Percentiles rank a stretch among this genome's conserved stretches.
phyloP scores from a whole-genome alignment of 2,329 filamentous ascomycete species.

The Talaromyces islandicus region DNA sequence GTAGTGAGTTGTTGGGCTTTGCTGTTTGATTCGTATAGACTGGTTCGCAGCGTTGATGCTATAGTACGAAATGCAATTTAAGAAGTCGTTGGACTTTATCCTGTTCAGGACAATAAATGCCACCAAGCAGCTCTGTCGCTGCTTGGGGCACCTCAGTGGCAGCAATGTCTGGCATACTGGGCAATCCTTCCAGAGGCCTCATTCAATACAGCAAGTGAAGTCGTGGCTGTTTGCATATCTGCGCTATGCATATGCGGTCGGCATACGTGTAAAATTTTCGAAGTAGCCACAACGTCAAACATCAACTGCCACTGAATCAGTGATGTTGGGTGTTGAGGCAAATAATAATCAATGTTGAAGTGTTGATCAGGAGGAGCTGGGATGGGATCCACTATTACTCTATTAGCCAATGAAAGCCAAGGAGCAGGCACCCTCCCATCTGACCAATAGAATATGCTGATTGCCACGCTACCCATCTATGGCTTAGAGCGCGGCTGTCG shows the following conservation, averaged over 20 bases:
- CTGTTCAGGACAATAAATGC: not conserved
- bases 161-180: not conserved
- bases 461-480: not conserved
- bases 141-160: not conserved
- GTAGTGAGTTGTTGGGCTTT: not conserved
- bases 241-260: not conserved
- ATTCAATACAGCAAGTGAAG: not conserved
- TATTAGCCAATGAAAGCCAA: no score
- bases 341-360: not conserved
- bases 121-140: not conserved
- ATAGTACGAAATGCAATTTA: not conserved
- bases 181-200: not conserved
- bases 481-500: not conserved
- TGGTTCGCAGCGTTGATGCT: not conserved
- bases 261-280: not conserved
- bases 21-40: not conserved
- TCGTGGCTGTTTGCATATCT: not conserved
- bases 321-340: not conserved
- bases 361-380: not conserved
- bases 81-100: not conserved
- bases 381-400: no score
- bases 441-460: no score
- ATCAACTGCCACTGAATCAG: not conserved
- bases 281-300: not conserved
- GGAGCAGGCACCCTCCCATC: no score